Evolutionary conservation across 202 grass and related monocot genomes (phyloP).

Genomic region (Musa balbisiana): DNA sequence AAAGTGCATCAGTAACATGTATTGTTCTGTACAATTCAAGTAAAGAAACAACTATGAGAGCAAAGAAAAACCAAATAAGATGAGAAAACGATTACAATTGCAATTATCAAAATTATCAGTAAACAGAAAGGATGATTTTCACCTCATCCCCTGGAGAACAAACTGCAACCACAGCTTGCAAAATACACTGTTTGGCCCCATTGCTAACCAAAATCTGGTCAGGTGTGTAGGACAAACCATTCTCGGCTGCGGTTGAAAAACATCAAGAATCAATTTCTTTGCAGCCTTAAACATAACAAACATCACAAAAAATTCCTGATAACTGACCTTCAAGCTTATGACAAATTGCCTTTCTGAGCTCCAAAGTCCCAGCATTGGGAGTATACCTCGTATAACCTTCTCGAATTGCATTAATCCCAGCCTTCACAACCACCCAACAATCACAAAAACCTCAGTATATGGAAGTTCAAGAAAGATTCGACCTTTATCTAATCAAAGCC

Average conservation of each 20-base stretch:
- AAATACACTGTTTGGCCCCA: constrained; percentile 80
- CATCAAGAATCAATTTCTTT: constrained; percentile 14
- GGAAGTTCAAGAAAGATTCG: neutral
- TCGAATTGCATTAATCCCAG: constrained; percentile 70
- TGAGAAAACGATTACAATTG: neutral
- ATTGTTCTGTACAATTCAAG: neutral
- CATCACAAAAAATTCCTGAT: neutral
- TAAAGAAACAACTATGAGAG: neutral
- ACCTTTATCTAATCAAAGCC: constrained; percentile 5
- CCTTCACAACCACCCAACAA: constrained; percentile 37
- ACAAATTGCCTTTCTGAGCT: constrained; percentile 87
- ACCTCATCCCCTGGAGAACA: constrained; percentile 87
- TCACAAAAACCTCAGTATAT: neutral
- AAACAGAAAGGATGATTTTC: neutral
- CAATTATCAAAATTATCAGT: neutral
- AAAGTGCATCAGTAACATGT: neutral
- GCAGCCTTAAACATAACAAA: neutral
- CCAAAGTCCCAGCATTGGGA: constrained; percentile 71
- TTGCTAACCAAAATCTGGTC: constrained; percentile 89
- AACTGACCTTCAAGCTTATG: constrained; percentile 64
- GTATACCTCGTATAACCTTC: constrained; percentile 78
- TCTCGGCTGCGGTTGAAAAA: constrained; percentile 47
- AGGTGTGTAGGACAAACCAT: constrained; percentile 56
- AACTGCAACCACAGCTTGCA: constrained; percentile 71
- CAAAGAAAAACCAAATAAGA: neutral